Conservation (phyloP, 2,329 filamentous ascomycete genomes). For the Venturia nashicola region DNA sequence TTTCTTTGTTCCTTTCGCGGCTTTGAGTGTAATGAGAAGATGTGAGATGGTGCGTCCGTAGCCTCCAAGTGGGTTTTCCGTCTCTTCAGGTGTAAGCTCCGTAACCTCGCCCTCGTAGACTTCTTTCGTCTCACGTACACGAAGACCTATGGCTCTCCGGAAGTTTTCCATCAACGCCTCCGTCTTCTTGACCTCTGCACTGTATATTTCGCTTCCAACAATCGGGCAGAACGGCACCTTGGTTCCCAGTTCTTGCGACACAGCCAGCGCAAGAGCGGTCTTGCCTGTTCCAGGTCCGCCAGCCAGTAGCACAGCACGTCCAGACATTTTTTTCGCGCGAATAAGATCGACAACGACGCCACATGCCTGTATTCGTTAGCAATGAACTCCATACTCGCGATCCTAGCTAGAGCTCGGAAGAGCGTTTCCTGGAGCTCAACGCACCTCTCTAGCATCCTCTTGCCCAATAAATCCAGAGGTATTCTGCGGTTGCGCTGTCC, state of each 20-base stretch:
- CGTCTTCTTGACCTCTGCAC: conserved; percentile 97
- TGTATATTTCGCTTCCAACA: conserved; percentile 96
- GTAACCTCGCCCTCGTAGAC: conserved; percentile 98
- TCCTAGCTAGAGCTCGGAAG: not conserved
- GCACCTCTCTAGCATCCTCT: conserved; percentile 72
- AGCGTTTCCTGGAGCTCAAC: conserved; percentile 12
- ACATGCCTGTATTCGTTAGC: conserved; percentile 51
- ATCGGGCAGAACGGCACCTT: conserved; percentile 99
- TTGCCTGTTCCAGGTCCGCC: conserved; percentile 95
- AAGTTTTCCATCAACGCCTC: conserved; percentile 99
- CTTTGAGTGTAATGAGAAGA: conserved; percentile 86
- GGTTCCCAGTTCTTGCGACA: conserved; percentile 92
- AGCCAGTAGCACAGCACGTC: conserved; percentile 81
- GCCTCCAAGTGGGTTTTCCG: conserved; percentile 90
- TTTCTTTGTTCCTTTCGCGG: conserved; percentile 95
- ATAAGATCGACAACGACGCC: conserved; percentile 95
- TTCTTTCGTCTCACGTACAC: conserved; percentile 97
- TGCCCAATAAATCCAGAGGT: conserved; percentile 85
- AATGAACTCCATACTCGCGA: not conserved
- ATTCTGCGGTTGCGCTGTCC: conserved; percentile 61
- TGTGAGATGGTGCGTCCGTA: conserved; percentile 98
- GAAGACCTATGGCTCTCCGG: conserved; percentile 78
- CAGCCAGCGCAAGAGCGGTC: conserved; percentile 86
- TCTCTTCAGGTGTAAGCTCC: conserved; percentile 93
- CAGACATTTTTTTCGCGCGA: conserved; percentile 93